Evolutionary conservation across 352 stramenopile species (phyloP).

Genomic region (Phytopythium montanum): DNA sequence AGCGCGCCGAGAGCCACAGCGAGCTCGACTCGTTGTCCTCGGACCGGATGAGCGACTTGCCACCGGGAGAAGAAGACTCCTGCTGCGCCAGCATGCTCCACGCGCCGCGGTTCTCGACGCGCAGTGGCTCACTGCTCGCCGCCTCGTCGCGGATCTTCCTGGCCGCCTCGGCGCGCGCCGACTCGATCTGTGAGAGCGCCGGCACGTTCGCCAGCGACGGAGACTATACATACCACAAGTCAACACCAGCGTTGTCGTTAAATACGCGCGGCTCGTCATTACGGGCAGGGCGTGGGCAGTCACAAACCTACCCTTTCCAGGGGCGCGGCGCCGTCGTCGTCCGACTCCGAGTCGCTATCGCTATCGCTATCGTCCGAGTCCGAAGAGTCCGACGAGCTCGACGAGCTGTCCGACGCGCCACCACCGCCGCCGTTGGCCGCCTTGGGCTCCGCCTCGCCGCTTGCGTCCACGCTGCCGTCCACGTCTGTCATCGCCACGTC

Average conservation of each 20-base stretch:
- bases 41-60: constrained; percentile 45
- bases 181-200: constrained; percentile 47
- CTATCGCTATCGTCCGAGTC: constrained; percentile 81
- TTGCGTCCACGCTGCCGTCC: constrained; percentile 18
- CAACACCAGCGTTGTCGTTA: constrained; percentile 10
- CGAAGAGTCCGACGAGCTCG: constrained; percentile 75
- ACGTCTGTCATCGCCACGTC: constrained; percentile 55
- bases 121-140: constrained; percentile 53
- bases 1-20: constrained; percentile 77
- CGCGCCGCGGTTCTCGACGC: constrained; percentile 78
- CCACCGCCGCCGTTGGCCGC: constrained; percentile 25
- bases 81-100: constrained; percentile 85
- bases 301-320: constrained; percentile 83
- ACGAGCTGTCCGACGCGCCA: constrained; percentile 62
- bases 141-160: constrained; percentile 81
- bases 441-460: constrained; percentile 30
- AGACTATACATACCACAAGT: constrained; percentile 33
- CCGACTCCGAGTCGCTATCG: constrained; percentile 84
- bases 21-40: constrained; percentile 74
- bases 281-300: not conserved
- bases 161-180: constrained; percentile 40
- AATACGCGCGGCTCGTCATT: constrained; percentile 4
- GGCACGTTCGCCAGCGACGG: constrained; percentile 53
- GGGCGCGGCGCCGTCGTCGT: constrained; percentile 67
- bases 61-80: constrained; percentile 41